Evolutionary conservation across 2,329 filamentous ascomycete species (phyloP), one percentile per base, ranked within the genome.

Genomic region (Hypocreales sp.): DNA sequence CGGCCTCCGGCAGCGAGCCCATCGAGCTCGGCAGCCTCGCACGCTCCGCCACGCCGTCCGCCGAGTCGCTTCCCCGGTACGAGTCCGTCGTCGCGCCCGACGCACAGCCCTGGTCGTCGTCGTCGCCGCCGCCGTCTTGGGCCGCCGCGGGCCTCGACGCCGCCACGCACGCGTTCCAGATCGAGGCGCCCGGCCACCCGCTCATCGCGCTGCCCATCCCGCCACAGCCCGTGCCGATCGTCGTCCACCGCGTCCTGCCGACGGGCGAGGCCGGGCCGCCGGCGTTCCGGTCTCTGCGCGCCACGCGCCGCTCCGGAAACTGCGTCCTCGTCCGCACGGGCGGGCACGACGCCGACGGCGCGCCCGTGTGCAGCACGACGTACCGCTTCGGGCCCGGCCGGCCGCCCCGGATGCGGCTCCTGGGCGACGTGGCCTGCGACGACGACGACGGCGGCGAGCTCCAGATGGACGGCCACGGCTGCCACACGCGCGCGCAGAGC

Each of bases 331-430:
- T 64, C 4, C 46, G 61, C 20, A 56, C 51, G 14, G 48, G 55
- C 20, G 51, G n/a, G n/a, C n/a, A 55, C 21, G 50, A 55, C 10
- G 36, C 40, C 5, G 27, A 32, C 2, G 40, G 41, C n/a, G 31
- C 40, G 9, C 45, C 57, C 5, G 39, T 70, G n/a, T 61, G 56
- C 35, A 52, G 44, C 1, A 74, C 69, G 0, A 59, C 55, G 4
- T 74, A 74, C 46, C 61, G 59, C 35, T 72, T 64, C 38, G 69
- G 70, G 0, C 67, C 67, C 2, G 55, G 55, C 22, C 55, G 56
- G 3, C 56, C 63, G 6, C 69, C 70, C 4, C 45, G 56, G 23
- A 46, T 76, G 15, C 33, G 37, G 19, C 36, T 47, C 25, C 17
- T 34, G 14, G 31, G 32, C 16, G 23, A 28, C 32, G 13, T 33